Conservation (phyloP, 139 green algal genomes). For the Ostreobium quekettii region DNA sequence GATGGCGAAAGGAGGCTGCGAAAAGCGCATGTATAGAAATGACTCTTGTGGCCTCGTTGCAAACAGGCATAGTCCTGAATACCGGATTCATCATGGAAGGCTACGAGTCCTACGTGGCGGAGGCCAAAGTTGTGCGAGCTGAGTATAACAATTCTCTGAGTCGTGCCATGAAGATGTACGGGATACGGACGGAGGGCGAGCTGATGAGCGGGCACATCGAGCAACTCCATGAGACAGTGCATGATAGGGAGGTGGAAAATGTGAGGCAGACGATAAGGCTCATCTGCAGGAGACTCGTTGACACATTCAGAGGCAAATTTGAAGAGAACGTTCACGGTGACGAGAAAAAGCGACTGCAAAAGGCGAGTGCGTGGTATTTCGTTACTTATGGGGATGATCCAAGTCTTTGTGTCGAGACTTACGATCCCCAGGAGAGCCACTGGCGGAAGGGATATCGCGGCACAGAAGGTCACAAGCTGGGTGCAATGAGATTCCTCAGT, state of each 20-base stretch:
- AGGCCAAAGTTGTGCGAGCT: neutral
- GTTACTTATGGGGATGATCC: neutral
- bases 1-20: too few species aligned
- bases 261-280: neutral
- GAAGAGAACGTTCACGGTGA: neutral
- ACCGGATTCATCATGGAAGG: neutral
- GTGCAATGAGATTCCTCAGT: slow-evolving; percentile 1
- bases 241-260: slow-evolving; percentile 3
- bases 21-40: too few species aligned
- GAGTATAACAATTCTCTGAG: neutral
- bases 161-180: slow-evolving; percentile 17
- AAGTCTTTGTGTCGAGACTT: neutral
- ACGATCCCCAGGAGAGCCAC: neutral
- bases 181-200: slow-evolving; percentile 12
- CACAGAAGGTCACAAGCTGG: neutral
- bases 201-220: neutral
- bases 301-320: slow-evolving; percentile 5
- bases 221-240: neutral
- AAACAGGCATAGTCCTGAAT: neutral
- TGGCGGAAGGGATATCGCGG: neutral
- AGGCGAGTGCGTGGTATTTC: slow-evolving; percentile 16
- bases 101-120: neutral
- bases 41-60: too few species aligned
- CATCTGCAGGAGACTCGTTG: neutral
- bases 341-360: neutral